Evolutionary conservation across 164 flowering plant genomes (phyloP), one percentile per base, ranked within the genome.

Genomic region (Aristolochia californica): DNA sequence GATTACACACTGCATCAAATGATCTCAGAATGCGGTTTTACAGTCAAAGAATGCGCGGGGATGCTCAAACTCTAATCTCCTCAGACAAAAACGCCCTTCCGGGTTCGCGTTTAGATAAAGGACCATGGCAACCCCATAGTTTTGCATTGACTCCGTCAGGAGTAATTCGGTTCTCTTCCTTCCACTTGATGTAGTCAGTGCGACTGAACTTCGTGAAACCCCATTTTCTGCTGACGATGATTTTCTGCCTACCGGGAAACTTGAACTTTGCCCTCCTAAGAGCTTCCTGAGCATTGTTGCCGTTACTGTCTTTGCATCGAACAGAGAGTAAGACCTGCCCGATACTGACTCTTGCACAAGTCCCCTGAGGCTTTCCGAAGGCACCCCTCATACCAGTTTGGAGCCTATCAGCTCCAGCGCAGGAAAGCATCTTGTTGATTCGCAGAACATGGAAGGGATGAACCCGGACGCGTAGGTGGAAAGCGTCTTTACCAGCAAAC

Each of bases 61-160:
- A 34, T n/a, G 40, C 1, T 34, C 40, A 34, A 34, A 12, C 40
- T 34, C 40, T 34, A 34, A 34, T 34, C 40, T 34, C 11, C 40
- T 34, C 40, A 4, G 40, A 34, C 40, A 67, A 23, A 57, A 71
- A 67, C 0, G 74, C 71, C 25, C 56, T 60, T 17, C 68, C 71
- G 27, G 71, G 68, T 53, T 60, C 62, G n/a, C 70, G 57, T 13
- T 44, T 2, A 2, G 62, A 58, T 14, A 71, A 45, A 50, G 63
- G 68, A 9, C 71, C 70, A 60, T 69, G 80, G 60, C 80, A 77
- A 1, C 80, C 76, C 22, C 74, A 72, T 43, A 77, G 72, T 79
- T 76, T 74, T 5, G 80, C 83, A 66, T 79, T 79, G 28, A 79
- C 83, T 57, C 83, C 83, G 70, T 79, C 83, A 0, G 75, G 59